Conservation (phyloP, 192 early-diverging fungal genomes). For the Backusella mclennaniae region DNA sequence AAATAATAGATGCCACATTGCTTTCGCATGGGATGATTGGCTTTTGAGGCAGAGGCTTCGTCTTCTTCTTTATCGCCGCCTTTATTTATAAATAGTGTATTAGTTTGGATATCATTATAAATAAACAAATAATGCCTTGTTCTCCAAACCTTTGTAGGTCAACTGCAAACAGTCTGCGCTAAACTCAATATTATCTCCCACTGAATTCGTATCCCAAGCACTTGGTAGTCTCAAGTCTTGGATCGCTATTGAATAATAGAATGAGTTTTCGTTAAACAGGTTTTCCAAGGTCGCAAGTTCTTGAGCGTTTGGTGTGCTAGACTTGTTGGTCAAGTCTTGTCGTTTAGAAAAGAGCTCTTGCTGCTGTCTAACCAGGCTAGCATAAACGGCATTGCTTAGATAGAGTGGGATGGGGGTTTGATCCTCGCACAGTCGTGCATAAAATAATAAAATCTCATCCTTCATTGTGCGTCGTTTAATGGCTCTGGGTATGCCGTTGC, state of each 20-base stretch:
- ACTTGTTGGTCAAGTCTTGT: not conserved
- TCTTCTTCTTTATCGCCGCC: conserved; percentile 66
- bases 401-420: not conserved
- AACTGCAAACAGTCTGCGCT: conserved; percentile 37
- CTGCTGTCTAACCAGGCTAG: not conserved
- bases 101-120: not conserved
- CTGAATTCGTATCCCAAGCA: conserved; percentile 61
- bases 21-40: conserved; percentile 78
- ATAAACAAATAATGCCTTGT: not conserved
- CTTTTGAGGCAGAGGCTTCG: conserved; percentile 78
- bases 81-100: conserved; percentile 11
- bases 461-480: not conserved
- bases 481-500: not conserved
- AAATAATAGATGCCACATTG: conserved; percentile 93
- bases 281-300: not conserved
- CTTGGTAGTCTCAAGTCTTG: conserved; percentile 45
- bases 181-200: conserved; percentile 47
- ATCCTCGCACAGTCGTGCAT: conserved; percentile 1
- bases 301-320: not conserved
- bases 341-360: not conserved
- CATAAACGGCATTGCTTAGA: not conserved
- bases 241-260: not conserved
- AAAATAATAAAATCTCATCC: conserved; percentile 7
- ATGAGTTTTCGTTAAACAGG: not conserved
- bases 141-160: conserved; percentile 49